Percentiles rank a stretch among this genome's conserved stretches.
These are phyloP conservation scores for Plasmopara halstedii DNA, from an alignment of 352 stramenopile species.

Conservation along the genomic window DNA sequence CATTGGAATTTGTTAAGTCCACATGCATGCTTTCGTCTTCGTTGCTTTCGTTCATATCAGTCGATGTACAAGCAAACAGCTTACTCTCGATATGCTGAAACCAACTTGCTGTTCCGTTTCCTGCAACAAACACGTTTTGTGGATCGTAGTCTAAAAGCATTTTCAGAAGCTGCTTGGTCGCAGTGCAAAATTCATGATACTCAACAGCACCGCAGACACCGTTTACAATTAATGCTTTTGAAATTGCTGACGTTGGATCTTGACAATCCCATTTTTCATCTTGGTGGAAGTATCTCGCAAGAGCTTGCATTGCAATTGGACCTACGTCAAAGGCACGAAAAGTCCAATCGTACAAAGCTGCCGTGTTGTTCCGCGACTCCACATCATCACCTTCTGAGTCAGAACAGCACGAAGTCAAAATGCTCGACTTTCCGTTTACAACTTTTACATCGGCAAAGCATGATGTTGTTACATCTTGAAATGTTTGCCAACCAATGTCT, in stretches of 20 bases:
- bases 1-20: not conserved
- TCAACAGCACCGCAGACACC: constrained; percentile 49
- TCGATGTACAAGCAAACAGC: not conserved
- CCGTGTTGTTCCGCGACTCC: constrained; percentile 17
- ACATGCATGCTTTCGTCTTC: not conserved
- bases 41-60: not conserved
- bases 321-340: constrained; percentile 56
- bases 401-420: constrained; percentile 14
- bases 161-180: constrained; percentile 22
- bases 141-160: constrained; percentile 5
- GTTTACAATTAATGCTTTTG: constrained; percentile 30
- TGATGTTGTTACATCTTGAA: constrained; percentile 11
- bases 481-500: constrained; percentile 14
- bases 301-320: constrained; percentile 30
- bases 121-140: constrained; percentile 20
- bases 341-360: constrained; percentile 39
- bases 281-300: constrained; percentile 13
- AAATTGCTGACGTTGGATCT: not conserved
- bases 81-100: constrained; percentile 7
- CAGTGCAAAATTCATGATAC: constrained; percentile 38
- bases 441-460: constrained; percentile 19
- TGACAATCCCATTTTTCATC: not conserved
- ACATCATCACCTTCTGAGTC: constrained; percentile 26
- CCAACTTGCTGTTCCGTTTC: constrained; percentile 18
- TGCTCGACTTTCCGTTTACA: constrained; percentile 10